These are phyloP conservation scores for Russula dissimulans DNA, from an alignment of 768 basidiomycete genomes.

Conservation along the genomic window DNA sequence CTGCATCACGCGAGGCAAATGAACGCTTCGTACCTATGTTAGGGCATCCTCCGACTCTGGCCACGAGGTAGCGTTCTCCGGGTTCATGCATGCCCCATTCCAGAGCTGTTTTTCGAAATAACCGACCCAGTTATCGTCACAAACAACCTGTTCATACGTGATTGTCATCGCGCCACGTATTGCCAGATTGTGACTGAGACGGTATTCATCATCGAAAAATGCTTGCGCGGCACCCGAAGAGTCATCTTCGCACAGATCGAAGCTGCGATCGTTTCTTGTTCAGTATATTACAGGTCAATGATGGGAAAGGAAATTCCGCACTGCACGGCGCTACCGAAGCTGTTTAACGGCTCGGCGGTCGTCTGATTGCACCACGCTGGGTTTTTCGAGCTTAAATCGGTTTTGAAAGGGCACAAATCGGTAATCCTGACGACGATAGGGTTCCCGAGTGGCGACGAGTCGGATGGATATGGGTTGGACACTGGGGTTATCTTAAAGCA, in stretches of 20 bases:
- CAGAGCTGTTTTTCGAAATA: slow-evolving; percentile 39
- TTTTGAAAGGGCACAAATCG: slow-evolving; percentile 34
- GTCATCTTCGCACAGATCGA: slow-evolving; percentile 48
- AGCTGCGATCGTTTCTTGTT: slow-evolving; percentile 29
- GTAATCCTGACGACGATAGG: slow-evolving; percentile 45
- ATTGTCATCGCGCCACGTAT: slow-evolving; percentile 43
- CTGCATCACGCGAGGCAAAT: not conserved
- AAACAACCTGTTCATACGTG: slow-evolving; percentile 45
- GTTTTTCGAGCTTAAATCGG: slow-evolving; percentile 30
- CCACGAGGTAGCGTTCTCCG: slow-evolving; percentile 43
- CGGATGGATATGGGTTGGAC: slow-evolving; percentile 45
- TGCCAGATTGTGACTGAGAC: too few relatives aligned
- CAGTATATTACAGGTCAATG: not conserved
- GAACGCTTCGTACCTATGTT: slow-evolving; percentile 36
- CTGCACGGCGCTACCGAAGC: slow-evolving; percentile 37
- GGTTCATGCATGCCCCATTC: slow-evolving; percentile 42
- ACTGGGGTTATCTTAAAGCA: slow-evolving; percentile 47
- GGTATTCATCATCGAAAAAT: slow-evolving; percentile 43
- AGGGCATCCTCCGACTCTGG: slow-evolving; percentile 43
- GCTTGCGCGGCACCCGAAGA: slow-evolving; percentile 37
- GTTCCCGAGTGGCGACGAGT: slow-evolving; percentile 34
- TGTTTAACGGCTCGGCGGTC: slow-evolving; percentile 32
- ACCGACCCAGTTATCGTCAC: slow-evolving; percentile 44
- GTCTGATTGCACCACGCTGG: slow-evolving; percentile 47
- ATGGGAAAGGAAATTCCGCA: slow-evolving; percentile 23